Conservation (phyloP, 2,329 filamentous ascomycete genomes). For the Ramichloridium luteum region DNA sequence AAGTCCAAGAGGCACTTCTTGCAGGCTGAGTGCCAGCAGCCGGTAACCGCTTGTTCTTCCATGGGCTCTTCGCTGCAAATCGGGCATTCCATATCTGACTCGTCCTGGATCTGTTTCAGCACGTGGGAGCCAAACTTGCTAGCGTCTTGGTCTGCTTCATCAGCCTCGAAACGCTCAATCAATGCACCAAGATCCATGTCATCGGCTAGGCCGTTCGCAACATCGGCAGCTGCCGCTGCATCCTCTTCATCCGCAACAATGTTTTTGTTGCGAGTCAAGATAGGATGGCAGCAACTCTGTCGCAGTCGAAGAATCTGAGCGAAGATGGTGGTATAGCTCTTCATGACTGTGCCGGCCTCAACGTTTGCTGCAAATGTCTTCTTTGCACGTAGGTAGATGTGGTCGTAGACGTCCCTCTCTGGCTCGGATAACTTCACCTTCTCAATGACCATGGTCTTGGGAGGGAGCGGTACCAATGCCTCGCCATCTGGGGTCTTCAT, state of each 20-base stretch:
- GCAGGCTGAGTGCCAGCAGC: conserved; percentile 96
- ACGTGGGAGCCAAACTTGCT: conserved; percentile 78
- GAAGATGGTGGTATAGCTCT: conserved; percentile 93
- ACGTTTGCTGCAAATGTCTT: conserved; percentile 74
- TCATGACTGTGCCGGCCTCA: conserved; percentile 83
- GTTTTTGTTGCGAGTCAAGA: conserved; percentile 73
- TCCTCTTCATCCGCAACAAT: conserved; percentile 81
- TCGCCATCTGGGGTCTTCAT: conserved; percentile 91
- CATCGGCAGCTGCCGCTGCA: conserved; percentile 63
- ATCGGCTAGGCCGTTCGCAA: conserved; percentile 69
- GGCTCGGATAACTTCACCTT: conserved; percentile 72
- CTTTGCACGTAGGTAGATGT: conserved; percentile 74
- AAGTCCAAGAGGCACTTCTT: conserved; percentile 85
- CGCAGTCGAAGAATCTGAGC: conserved; percentile 87
- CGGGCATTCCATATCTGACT: conserved; percentile 79
- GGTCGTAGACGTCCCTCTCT: conserved; percentile 84
- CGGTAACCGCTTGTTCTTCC: conserved; percentile 85
- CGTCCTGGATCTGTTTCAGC: conserved; percentile 79
- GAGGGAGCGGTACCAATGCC: conserved; percentile 68
- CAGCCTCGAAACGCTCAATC: conserved; percentile 65
- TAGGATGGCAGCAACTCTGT: conserved; percentile 87
- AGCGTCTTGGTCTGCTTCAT: conserved; percentile 44
- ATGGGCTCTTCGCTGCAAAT: conserved; percentile 94
- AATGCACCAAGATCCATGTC: conserved; percentile 90
- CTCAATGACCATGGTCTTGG: conserved; percentile 72